Evolutionary conservation across 345 rosid genomes (phyloP), one percentile per base, ranked within the genome.

Genomic region (Melastoma malabathricum): DNA sequence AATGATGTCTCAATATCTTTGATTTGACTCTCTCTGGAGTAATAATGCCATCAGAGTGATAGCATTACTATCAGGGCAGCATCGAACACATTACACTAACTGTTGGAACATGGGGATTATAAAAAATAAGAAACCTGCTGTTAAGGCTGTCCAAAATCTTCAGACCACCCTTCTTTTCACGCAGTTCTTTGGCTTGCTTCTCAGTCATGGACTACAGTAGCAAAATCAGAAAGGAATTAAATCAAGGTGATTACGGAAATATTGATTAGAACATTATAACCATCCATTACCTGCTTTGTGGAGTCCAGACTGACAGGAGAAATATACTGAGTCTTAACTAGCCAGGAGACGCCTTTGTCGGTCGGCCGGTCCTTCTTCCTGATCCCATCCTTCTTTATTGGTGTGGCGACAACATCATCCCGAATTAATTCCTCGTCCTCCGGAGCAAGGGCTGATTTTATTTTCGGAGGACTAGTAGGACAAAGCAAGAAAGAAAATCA

Each of bases 331-430:
- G 98, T 92, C 67, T 92, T 92, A 17, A 92, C 98, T 62, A 92
- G 76, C 98, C 97, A 87, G 58, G 97, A 71, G 58, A 87, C 82
- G 69, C 96, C 96, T 72, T 87, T 77, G 61, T 87, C 98, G 18
- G 96, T 82, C 15, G 97, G 98, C 23, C 98, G 75, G 50, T 87
- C 97, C 75, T 92, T 84, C 69, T 75, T 78, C 59, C 70, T 73
- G 63, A 92, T 82, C 59, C 98, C 95, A 60, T 84, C 88, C 72
- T 72, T 83, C 75, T 84, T 92, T 56, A 82, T 69, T 50, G 95
- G 84, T 22, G 95, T 77, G 48, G 71, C 70, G 31, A 77, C 70
- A 54, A 75, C 94, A 75, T 92, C 97, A 68, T 86, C 96, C 9
- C 63, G 95, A 76, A 87, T 61, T 34, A 92, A 72, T 70, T 80